Base-by-base conservation (phyloP, 257 asterid genomes). In the Gentiana straminea region DNA sequence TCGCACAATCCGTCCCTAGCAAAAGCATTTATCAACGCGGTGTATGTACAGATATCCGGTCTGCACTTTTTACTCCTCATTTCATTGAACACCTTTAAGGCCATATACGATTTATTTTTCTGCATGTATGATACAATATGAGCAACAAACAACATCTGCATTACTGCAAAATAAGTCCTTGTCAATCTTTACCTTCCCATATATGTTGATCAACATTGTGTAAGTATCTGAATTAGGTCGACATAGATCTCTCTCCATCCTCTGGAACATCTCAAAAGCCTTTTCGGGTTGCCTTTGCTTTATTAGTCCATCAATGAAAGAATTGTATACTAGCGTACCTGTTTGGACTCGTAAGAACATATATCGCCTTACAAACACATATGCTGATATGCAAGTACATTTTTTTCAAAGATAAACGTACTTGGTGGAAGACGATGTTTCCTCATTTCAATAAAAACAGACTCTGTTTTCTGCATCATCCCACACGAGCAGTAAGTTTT, bases 1-100 rank as follows among this genome's bases (percentile, higher is more conserved):
- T 89, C 95, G 57, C 83, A 83, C 13, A 89, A 70, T 49, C 97
- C 97, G 35, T 84, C 86, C 63, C 95, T 81, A 1, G 97, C 95
- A 60, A 81, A 83, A 5, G 97, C 95, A 54, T 89, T 89, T 35
- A 85, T 68, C 59, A 89, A 61, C 48, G 97, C 89, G 3, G 97
- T 89, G 70, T 81, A 89, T 33, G 94, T 84, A 72, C 97, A 88
- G 39, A 88, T 84, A 65, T 85, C 83, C 13, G 97, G 95, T 62
- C 71, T 83, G 54, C 88, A 84, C 69, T 68, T 88, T 59, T 72
- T 73, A 58, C 64, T 70, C 69, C 35, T 77, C 97, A 88, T 85
- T 76, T 85, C 97, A 0, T 65, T 64, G 62, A 88, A 88, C 71
- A 76, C 67, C 82, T 85, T 92, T 64, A 83, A 77, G 39, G 97